phyloP scores from a whole-genome alignment of 164 flowering plant genomes.

The Saururus chinensis region DNA sequence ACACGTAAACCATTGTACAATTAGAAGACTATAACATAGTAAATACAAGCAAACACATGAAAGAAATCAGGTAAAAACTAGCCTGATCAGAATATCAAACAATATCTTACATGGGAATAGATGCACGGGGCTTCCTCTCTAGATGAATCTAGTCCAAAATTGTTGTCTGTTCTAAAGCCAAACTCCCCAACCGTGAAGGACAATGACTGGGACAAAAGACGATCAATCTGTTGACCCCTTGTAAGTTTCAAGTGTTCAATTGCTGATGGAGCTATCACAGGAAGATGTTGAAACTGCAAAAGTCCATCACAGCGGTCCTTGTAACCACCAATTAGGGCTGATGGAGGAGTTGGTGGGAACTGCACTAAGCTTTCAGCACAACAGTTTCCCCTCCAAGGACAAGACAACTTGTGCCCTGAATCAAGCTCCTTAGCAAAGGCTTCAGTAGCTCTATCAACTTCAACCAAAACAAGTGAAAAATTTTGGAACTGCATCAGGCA shows the following conservation, averaged over 20 bases:
- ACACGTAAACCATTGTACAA: conserved; percentile 4
- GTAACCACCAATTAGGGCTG: conserved; percentile 88
- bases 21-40: conserved; percentile 6
- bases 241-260: conserved; percentile 68
- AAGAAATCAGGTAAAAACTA: not conserved
- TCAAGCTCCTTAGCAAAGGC: conserved; percentile 75
- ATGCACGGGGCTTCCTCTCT: conserved; percentile 35
- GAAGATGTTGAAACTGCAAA: conserved; percentile 76
- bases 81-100: not conserved
- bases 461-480: conserved; percentile 13
- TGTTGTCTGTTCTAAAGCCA: conserved; percentile 44
- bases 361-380: conserved; percentile 97
- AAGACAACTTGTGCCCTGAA: conserved; percentile 49
- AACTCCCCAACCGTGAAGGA: conserved; percentile 32
- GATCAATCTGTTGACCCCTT: conserved; percentile 61
- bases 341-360: conserved; percentile 94
- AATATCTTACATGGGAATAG: conserved; percentile 57
- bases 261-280: conserved; percentile 66
- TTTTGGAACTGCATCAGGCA: conserved; percentile 3
- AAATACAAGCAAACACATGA: not conserved
- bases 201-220: conserved; percentile 49
- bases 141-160: conserved; percentile 35
- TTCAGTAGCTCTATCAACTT: conserved; percentile 63
- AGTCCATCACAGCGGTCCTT: conserved; percentile 98
- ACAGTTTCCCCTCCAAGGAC: conserved; percentile 94